Percentiles rank a stretch among this genome's conserved stretches.
Evolutionary conservation across 176 grass and related monocot species (phyloP).

Genomic region (Lolium rigidum): DNA sequence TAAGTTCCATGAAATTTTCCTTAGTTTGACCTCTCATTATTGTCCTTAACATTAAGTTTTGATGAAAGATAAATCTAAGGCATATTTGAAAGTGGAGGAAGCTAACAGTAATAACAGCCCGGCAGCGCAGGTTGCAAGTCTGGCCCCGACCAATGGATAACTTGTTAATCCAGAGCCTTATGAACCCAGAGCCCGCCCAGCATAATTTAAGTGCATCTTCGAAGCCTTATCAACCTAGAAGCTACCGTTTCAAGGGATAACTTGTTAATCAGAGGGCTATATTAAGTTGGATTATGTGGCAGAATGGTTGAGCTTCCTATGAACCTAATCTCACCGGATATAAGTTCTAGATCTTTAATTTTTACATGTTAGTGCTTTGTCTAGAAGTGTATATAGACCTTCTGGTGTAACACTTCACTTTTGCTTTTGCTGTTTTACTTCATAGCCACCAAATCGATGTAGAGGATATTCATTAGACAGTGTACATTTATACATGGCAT

Average conservation of each 20-base stretch:
- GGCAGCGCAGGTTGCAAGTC: too few relatives aligned
- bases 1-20: neutral
- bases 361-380: neutral
- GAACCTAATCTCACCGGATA: neutral
- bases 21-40: neutral
- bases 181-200: neutral
- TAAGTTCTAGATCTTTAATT: neutral
- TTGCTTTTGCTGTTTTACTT: conserved; percentile 21
- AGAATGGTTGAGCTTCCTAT: neutral
- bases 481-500: conserved; percentile 29
- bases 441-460: neutral
- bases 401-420: conserved; percentile 17
- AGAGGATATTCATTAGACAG: conserved; percentile 8
- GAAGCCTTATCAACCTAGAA: neutral
- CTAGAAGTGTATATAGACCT: conserved; percentile 10
- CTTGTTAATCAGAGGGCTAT: conserved; percentile 27
- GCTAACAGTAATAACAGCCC: neutral
- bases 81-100: conserved; percentile 1
- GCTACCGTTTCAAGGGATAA: neutral
- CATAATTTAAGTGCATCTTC: neutral
- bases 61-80: neutral
- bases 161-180: neutral
- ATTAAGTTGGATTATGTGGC: conserved; percentile 7
- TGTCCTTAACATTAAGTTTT: neutral
- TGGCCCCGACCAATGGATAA: neutral